Conservation (phyloP, 2,329 filamentous ascomycete species). For the Fusarium subtropicale region DNA sequence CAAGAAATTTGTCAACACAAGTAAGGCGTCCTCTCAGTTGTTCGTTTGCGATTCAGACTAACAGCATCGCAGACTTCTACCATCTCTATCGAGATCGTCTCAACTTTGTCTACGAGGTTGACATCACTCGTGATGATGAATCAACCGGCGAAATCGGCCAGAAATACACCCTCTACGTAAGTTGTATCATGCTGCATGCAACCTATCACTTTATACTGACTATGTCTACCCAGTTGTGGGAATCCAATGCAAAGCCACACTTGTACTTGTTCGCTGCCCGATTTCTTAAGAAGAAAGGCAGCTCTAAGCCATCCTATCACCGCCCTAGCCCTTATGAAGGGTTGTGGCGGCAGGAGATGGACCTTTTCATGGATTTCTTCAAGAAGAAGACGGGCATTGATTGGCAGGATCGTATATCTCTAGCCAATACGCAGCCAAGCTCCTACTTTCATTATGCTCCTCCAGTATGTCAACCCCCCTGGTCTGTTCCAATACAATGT, state of each 20-base stretch:
- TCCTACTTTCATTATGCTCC: conserved; percentile 59
- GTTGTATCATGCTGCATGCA: conserved; percentile 42
- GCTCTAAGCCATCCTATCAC: conserved; percentile 52
- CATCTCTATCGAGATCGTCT: conserved; percentile 72
- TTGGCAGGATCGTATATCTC: conserved; percentile 67
- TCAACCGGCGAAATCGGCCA: conserved; percentile 63
- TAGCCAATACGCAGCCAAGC: conserved; percentile 48
- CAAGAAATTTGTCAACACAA: conserved; percentile 61
- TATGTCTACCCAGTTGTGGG: conserved; percentile 67
- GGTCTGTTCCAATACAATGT: background rate
- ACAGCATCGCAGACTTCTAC: conserved; percentile 62
- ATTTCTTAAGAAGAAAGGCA: conserved; percentile 57
- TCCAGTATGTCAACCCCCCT: conserved; percentile 55
- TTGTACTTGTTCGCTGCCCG: conserved; percentile 72
- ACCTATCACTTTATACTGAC: background rate
- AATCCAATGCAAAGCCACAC: conserved; percentile 69
- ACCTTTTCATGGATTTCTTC: conserved; percentile 69
- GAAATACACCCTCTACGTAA: conserved; percentile 69
- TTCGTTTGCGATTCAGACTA: background rate
- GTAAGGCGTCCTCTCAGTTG: conserved; percentile 48
- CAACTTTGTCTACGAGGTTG: conserved; percentile 72
- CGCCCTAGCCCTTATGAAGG: conserved; percentile 55
- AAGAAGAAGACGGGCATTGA: conserved; percentile 64
- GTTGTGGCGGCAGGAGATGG: conserved; percentile 58
- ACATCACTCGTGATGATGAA: conserved; percentile 65